Conservation (phyloP, 768 basidiomycete species). For the Mycena sanguinolenta region DNA sequence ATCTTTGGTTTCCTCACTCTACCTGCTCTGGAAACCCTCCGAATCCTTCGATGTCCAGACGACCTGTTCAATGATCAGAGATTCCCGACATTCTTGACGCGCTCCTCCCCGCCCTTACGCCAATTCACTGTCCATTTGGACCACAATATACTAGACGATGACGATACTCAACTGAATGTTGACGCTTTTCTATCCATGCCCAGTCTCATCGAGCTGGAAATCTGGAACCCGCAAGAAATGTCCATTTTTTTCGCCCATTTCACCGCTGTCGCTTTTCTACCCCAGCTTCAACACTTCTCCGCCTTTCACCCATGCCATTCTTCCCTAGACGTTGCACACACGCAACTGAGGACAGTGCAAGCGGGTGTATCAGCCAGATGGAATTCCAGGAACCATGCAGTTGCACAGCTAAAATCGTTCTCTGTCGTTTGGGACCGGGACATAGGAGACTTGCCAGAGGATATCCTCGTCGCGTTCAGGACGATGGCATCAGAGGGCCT, state of each 20-base stretch:
- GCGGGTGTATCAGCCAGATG: background rate
- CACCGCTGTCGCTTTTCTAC: too few relatives aligned
- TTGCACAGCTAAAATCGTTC: background rate
- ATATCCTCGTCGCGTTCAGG: too few relatives aligned
- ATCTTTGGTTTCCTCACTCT: slow-evolving; percentile 1
- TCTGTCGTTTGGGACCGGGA: background rate
- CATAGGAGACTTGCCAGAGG: too few relatives aligned
- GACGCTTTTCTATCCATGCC: background rate
- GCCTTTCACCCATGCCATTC: too few relatives aligned
- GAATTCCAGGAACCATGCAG: too few relatives aligned
- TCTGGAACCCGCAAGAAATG: background rate
- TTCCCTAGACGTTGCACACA: too few relatives aligned
- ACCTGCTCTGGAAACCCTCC: background rate
- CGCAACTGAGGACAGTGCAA: background rate
- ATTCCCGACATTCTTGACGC: background rate
- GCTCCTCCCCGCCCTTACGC: slow-evolving; percentile 15
- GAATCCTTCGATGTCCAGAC: background rate
- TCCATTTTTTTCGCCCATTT: background rate
- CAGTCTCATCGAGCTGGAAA: slow-evolving; percentile 1
- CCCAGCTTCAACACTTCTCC: too few relatives aligned
- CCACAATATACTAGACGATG: background rate
- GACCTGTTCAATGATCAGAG: background rate
- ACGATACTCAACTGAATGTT: too few relatives aligned
- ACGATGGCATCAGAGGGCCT: too few relatives aligned
- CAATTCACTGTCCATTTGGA: slow-evolving; percentile 4